Evolutionary conservation across 257 asterid species (phyloP), one percentile per base, ranked within the genome.

Genomic region (Lithospermum erythrorhizon): DNA sequence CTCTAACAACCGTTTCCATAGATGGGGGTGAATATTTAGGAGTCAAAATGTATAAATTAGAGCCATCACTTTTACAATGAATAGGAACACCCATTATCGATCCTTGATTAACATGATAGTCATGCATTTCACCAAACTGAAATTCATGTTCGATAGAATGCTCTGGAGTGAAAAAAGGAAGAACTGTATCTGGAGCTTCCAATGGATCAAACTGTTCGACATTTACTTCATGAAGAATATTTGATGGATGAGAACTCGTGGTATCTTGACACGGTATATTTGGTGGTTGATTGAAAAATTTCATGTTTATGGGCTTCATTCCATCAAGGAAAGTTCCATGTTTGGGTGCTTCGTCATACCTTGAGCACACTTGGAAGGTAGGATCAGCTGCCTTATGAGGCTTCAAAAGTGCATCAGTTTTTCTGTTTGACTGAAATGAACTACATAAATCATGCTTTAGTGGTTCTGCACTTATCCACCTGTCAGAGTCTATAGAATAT

Each of bases 51-150:
- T 79, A 88, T 51, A 81, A 70, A 80, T 63, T 68, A 72, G 98
- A 86, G 55, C 95, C 97, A 74, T 91, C 94, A 77, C 81, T 83
- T 76, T 81, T 87, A 76, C 73, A 75, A 68, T 81, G 85, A 62
- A 81, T 61, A 25, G 98, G 95, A 68, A 83, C 80, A 37, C 95
- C 98, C 69, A 80, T 70, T 30, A 67, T 66, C 61, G 75, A 59
- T 62, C 70, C 80, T 63, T 61, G 73, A 51, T 74, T 69, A 66
- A 68, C 64, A 24, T 70, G 66, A 52, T 16, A 19, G 58, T 70
- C 70, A 59, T 70, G 53, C 24, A 64, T 56, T 65, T 68, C 64
- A 37, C 62, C 55, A 58, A 61, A 72, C 58, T 57, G 70, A 59
- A 29, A 70, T 21, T 72, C 69, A 22, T 64, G 74, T 65, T 55